Evolutionary conservation across 2,329 filamentous ascomycete genomes (phyloP).

Genomic region (Talaromyces sp.): DNA sequence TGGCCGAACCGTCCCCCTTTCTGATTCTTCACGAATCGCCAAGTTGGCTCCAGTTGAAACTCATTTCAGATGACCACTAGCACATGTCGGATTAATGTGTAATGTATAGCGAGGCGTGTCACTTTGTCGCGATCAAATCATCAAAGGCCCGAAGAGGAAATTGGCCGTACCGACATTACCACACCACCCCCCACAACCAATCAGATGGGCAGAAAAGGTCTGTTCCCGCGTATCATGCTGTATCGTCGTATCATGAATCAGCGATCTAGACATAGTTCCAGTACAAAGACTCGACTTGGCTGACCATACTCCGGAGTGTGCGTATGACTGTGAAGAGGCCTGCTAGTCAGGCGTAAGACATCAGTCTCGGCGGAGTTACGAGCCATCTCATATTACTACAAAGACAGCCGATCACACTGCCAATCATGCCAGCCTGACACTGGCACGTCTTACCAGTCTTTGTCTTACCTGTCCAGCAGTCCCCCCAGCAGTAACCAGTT

Average conservation of each 20-base stretch:
- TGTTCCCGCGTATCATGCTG: neutral
- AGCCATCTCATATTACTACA: neutral
- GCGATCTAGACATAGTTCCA: neutral
- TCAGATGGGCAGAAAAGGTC: neutral
- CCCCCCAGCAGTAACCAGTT: neutral
- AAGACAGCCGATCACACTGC: neutral
- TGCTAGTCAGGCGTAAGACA: neutral
- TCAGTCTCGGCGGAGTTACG: neutral
- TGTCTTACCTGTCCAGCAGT: neutral
- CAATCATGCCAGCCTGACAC: neutral
- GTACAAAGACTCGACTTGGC: neutral
- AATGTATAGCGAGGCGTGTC: neutral
- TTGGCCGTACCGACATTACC: neutral
- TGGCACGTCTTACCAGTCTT: neutral
- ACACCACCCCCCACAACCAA: neutral
- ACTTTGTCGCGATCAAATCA: neutral
- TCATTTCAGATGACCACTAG: neutral
- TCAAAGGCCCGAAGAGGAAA: neutral
- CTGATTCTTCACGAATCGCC: conserved; percentile 1
- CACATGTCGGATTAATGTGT: too few relatives aligned
- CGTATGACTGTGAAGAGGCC: neutral
- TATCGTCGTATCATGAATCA: neutral
- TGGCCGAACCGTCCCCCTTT: neutral
- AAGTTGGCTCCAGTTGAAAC: neutral
- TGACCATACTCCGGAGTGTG: neutral